A percentile compares a stretch with the other conserved stretches of the same genome.
These are phyloP conservation scores for Huntiella moniliformis DNA, from an alignment of 2,329 filamentous ascomycete species.

Conservation along the genomic window DNA sequence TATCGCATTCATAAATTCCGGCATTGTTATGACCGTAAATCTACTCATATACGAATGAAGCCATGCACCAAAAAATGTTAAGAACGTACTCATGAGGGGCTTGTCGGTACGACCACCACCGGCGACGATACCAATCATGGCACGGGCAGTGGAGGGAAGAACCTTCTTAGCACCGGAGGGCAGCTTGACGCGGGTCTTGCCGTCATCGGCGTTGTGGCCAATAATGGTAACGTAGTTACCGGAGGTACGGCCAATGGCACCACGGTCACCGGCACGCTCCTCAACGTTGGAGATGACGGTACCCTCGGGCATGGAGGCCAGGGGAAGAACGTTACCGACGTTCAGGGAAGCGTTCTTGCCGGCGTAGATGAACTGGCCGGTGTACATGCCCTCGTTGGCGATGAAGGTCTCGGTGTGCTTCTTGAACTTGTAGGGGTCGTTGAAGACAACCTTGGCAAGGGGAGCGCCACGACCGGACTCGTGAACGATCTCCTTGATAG, in stretches of 20 bases:
- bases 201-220: slow-evolving; percentile 95
- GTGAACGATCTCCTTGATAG: slow-evolving; percentile 98
- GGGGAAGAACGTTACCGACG: slow-evolving; percentile 92
- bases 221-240: slow-evolving; percentile 99
- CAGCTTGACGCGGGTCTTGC: slow-evolving; percentile 99
- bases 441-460: slow-evolving; percentile 91
- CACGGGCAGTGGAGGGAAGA: slow-evolving; percentile 74
- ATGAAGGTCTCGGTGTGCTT: slow-evolving; percentile 98
- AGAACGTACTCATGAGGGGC: slow-evolving; percentile 69
- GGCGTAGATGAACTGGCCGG: slow-evolving; percentile 99
- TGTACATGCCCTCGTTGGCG: slow-evolving; percentile 99
- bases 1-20: slow-evolving; percentile 21
- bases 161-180: slow-evolving; percentile 99
- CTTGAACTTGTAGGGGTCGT: slow-evolving; percentile 97
- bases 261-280: slow-evolving; percentile 96
- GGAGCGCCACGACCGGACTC: slow-evolving; percentile 96
- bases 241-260: slow-evolving; percentile 86
- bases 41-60: too few relatives aligned
- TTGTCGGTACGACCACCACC: slow-evolving; percentile 99
- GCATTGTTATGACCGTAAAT: slow-evolving; percentile 6
- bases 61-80: neutral
- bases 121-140: slow-evolving; percentile 99
- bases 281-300: slow-evolving; percentile 98
- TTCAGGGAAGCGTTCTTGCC: slow-evolving; percentile 96
- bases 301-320: slow-evolving; percentile 91